Base-by-base conservation (phyloP, 2,329 filamentous ascomycete species). In the Fusarium kyushuense region DNA sequence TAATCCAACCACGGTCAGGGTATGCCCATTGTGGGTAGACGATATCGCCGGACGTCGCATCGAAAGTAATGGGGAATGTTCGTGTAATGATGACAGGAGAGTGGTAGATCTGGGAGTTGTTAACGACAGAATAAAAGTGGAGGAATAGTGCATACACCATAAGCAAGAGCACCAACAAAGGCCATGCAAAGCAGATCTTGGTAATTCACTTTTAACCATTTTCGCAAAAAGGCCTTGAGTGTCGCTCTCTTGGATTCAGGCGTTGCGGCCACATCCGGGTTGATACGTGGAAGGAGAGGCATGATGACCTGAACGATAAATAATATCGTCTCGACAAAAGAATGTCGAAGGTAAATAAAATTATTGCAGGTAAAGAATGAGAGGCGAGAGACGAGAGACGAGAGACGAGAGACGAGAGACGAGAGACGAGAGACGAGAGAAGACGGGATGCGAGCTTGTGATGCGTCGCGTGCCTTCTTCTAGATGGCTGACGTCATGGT, bases 21-120 rank as follows among this genome's bases (percentile, higher is more conserved):
- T 91, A 91, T 10, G 89, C 87, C 73, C 89, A 87, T 53, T 89
- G 73, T 0, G 89, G 89, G 67, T 88, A 84, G 48, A 91, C 84
- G 59, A 91, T 83, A 69, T 90, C 84, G 58, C 87, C 87, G 25
- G 89, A 84, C 7, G 78, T 74, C 30, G 51, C 33, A 56, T 72
- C 67, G 70, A 90, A 89, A 46, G 82, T 84, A 61, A 92, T 80
- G 36, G 89, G 87, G 73, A 92, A 92, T 13, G 84, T 88, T 30
- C 88, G 83, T 5, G 81, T 84, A 2, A 84, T 81, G 1, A 85
- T 83, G 8, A 88, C 84, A n/a, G 84, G 82, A 9, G 84, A 81
- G 57, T 80, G 76, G 76, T 87, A 88, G 55, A 86, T 78, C 84
- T 86, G 47, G 21, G 2, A 9, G 3, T 10, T 10, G 33, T 74